Conservation (phyloP, 768 basidiomycete genomes). For the Tylopilus balloui region DNA sequence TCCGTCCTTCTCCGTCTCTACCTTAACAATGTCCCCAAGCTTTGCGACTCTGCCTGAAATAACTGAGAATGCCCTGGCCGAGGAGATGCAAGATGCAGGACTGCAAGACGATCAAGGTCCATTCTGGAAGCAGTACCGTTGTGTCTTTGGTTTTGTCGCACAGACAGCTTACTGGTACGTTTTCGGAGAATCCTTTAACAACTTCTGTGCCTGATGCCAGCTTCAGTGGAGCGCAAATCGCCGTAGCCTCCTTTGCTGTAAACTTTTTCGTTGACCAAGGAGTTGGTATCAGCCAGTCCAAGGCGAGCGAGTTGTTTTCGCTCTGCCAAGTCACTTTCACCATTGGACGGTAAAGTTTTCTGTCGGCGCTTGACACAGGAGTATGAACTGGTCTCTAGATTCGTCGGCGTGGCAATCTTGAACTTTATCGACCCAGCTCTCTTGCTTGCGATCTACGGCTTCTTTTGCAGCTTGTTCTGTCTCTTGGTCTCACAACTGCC, state of each 20-base stretch:
- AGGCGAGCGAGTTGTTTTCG: slow-evolving; percentile 63
- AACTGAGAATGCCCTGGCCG: slow-evolving; percentile 57
- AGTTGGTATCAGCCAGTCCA: slow-evolving; percentile 45
- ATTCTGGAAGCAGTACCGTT: slow-evolving; percentile 67
- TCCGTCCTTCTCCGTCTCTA: background rate
- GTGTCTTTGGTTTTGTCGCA: slow-evolving; percentile 68
- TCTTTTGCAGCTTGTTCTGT: slow-evolving; percentile 48
- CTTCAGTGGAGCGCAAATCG: slow-evolving; percentile 59
- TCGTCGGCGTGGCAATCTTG: slow-evolving; percentile 57
- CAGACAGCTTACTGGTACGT: slow-evolving; percentile 64
- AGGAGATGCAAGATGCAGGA: slow-evolving; percentile 44
- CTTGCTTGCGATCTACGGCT: slow-evolving; percentile 50
- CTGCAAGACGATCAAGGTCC: slow-evolving; percentile 42
- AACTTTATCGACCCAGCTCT: slow-evolving; percentile 64
- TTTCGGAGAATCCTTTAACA: background rate
- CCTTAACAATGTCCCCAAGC: slow-evolving; percentile 30
- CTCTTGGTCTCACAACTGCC: slow-evolving; percentile 47
- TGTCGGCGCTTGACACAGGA: background rate
- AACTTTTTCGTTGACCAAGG: slow-evolving; percentile 67
- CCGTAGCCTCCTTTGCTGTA: slow-evolving; percentile 61
- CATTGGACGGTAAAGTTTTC: slow-evolving; percentile 43
- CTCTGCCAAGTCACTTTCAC: slow-evolving; percentile 71
- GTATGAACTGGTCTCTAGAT: slow-evolving; percentile 35
- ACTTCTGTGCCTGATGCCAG: background rate
- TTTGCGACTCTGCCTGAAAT: slow-evolving; percentile 69